These are phyloP conservation scores for Penicillium cataractarum DNA, from an alignment of 495 filamentous ascomycete genomes.

Conservation along the genomic window DNA sequence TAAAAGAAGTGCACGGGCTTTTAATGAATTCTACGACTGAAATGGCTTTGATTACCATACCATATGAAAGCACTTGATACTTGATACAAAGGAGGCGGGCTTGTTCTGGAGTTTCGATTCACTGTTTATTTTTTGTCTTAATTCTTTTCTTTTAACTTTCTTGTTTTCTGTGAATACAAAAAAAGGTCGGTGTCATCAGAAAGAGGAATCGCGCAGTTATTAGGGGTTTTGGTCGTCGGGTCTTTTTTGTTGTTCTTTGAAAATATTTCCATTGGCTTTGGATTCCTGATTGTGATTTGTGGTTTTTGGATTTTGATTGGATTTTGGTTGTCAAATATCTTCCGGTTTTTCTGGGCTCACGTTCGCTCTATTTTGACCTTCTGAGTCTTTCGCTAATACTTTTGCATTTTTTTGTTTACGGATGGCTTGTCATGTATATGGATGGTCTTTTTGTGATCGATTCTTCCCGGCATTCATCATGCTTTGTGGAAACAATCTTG, in stretches of 20 bases:
- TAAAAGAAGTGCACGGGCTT: slow-evolving; percentile 15
- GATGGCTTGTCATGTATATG: slow-evolving; percentile 22
- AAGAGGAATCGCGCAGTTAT: slow-evolving; percentile 19
- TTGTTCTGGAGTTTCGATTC: slow-evolving; percentile 30
- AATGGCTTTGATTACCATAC: slow-evolving; percentile 31
- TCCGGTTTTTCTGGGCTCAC: slow-evolving; percentile 3
- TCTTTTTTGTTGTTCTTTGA: slow-evolving; percentile 13
- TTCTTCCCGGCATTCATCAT: not conserved
- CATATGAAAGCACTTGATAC: slow-evolving; percentile 13
- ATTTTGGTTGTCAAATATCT: slow-evolving; percentile 6
- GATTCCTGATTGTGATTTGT: not conserved
- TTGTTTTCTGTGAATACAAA: slow-evolving; percentile 17
- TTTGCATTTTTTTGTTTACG: not conserved
- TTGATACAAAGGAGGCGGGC: slow-evolving; percentile 19
- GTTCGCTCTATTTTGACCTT: slow-evolving; percentile 9
- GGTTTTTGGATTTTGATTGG: not conserved
- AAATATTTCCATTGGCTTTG: slow-evolving; percentile 7
- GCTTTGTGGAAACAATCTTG: slow-evolving; percentile 24
- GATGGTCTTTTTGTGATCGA: slow-evolving; percentile 1
- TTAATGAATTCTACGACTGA: slow-evolving; percentile 33
- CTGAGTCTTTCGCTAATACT: slow-evolving; percentile 25
- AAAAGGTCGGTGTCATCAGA: slow-evolving; percentile 22
- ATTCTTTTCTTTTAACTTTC: slow-evolving; percentile 4
- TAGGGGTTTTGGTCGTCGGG: slow-evolving; percentile 11
- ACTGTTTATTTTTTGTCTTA: slow-evolving; percentile 3